A percentile compares a stretch with the other conserved stretches of the same genome.
phyloP scores from a whole-genome alignment of 139 green algal genomes.

The Limnomonas spitsbergensis region DNA sequence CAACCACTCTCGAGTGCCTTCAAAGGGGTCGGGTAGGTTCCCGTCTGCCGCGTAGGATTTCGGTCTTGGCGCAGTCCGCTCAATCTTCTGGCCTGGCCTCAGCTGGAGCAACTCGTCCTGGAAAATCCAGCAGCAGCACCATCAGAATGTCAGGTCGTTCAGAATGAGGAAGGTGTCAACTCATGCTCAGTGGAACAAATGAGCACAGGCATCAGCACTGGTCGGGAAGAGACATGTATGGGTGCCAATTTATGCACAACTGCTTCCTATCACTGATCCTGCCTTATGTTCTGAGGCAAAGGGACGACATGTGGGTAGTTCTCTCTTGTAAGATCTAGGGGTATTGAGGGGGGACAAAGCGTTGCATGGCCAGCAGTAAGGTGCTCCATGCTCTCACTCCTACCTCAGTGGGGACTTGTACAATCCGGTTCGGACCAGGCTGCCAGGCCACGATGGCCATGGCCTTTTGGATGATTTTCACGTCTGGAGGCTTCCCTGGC shows the following conservation, averaged over 20 bases:
- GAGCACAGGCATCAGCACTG: not conserved
- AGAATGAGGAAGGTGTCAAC: too few relatives aligned
- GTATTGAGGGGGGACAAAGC: too few relatives aligned
- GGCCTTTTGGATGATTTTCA: slow-evolving; percentile 81
- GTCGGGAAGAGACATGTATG: not conserved
- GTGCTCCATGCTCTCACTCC: slow-evolving; percentile 3
- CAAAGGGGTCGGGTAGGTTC: slow-evolving; percentile 28
- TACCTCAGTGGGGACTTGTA: slow-evolving; percentile 76
- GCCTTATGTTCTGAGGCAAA: not conserved
- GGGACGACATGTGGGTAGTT: not conserved
- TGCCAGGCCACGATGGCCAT: slow-evolving; percentile 96
- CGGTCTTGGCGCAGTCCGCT: not conserved
- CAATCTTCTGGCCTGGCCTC: slow-evolving; percentile 31
- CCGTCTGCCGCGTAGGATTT: slow-evolving; percentile 3
- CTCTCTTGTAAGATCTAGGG: not conserved
- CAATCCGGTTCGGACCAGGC: slow-evolving; percentile 79
- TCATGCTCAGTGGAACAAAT: slow-evolving; percentile 13
- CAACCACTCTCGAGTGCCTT: slow-evolving; percentile 67
- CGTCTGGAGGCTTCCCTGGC: slow-evolving; percentile 71
- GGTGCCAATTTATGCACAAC: not conserved
- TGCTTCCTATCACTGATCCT: not conserved
- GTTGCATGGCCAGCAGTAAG: not conserved
- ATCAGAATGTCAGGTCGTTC: not conserved
- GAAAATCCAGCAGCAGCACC: not conserved
- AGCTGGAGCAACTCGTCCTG: slow-evolving; percentile 64